phyloP scores from a whole-genome alignment of 805 yeast species.

The Lipomyces chichibuensis region DNA sequence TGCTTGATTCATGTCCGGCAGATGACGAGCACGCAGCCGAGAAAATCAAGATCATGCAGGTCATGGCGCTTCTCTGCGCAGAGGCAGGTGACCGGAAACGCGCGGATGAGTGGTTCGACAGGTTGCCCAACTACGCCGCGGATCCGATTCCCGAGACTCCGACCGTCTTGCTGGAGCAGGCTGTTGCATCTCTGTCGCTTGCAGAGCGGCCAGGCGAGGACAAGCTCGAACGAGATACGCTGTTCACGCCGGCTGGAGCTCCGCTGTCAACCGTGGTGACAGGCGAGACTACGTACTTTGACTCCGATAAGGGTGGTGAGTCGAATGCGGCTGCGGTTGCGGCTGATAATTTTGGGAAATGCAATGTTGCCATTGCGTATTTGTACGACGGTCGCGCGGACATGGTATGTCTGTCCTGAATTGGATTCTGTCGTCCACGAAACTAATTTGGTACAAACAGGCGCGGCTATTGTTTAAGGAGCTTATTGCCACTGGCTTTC shows the following conservation, averaged over 20 bases:
- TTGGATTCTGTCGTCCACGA: background rate
- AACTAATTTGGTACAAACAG: background rate
- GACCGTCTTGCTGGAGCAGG: background rate
- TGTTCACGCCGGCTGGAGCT: conserved; percentile 2
- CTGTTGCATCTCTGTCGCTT: background rate
- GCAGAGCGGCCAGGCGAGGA: background rate
- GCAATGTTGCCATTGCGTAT: conserved; percentile 28
- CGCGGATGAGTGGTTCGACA: conserved; percentile 25
- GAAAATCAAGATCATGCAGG: conserved; percentile 11
- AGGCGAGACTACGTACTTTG: conserved; percentile 5
- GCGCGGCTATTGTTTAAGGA: conserved; percentile 15
- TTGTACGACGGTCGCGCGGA: conserved; percentile 28
- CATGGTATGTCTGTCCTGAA: conserved; percentile 3
- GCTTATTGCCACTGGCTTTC: conserved; percentile 17
- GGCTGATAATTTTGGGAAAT: conserved; percentile 14
- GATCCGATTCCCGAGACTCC: conserved; percentile 18
- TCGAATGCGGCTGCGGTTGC: background rate
- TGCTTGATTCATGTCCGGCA: conserved; percentile 15
- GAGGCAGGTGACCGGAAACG: conserved; percentile 22
- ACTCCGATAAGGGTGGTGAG: background rate
- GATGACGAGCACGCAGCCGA: background rate
- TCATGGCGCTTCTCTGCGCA: conserved; percentile 27
- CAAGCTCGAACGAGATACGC: conserved; percentile 8
- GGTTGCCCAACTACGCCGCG: conserved; percentile 12
- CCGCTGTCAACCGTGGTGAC: background rate